Conservation (phyloP, 306 rosid species). For the Pyrus communis region DNA sequence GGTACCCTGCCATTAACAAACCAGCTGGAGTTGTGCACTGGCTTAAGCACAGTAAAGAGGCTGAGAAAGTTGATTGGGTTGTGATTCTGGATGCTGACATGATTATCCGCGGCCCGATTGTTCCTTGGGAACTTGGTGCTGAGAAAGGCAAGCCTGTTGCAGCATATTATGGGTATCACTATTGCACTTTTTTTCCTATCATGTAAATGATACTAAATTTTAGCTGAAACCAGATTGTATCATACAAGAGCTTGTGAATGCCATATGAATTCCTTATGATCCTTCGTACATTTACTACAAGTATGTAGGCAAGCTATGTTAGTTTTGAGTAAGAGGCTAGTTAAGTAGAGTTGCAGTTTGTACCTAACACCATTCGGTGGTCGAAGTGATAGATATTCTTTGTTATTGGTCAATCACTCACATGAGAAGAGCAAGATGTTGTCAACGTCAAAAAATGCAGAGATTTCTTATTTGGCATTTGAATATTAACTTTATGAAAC, state of each 20-base stretch:
- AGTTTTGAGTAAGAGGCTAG: not conserved
- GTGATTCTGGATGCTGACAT: conserved; percentile 96
- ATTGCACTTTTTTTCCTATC: not conserved
- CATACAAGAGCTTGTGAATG: not conserved
- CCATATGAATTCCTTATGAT: not conserved
- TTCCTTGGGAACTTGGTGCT: conserved; percentile 98
- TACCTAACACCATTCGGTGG: not conserved
- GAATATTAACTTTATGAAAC: conserved; percentile 9
- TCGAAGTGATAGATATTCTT: not conserved
- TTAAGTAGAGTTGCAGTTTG: not conserved
- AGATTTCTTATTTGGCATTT: not conserved
- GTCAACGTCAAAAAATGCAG: not conserved
- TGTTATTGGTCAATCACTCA: not conserved
- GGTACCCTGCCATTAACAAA: conserved; percentile 99
- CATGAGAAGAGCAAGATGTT: not conserved
- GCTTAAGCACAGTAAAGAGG: conserved; percentile 90
- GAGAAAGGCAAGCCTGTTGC: conserved; percentile 96
- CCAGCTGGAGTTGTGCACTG: conserved; percentile 97
- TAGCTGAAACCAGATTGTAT: not conserved
- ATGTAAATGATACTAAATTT: not conserved
- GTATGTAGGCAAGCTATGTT: not conserved
- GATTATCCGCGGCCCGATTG: conserved; percentile 87
- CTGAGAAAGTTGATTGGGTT: conserved; percentile 91
- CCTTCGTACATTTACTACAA: not conserved
- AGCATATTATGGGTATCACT: conserved; percentile 77